Percentiles rank a stretch among this genome's conserved stretches.
Evolutionary conservation across 164 flowering plant genomes (phyloP).

Genomic region (Chimonanthus praecox): DNA sequence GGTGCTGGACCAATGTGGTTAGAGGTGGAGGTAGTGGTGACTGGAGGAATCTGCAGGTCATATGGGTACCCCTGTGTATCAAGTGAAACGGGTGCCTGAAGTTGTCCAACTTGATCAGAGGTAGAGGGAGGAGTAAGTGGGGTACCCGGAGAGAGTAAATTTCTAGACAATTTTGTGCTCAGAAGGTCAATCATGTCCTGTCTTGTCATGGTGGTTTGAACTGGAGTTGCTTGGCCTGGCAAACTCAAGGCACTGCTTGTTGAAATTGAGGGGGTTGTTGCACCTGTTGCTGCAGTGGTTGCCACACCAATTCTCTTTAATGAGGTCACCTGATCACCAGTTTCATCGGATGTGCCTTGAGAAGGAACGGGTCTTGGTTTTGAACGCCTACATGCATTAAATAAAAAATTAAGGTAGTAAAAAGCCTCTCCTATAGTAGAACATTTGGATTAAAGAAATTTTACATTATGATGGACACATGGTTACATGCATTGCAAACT

Average conservation of each 20-base stretch:
- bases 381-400: slow-evolving; percentile 52
- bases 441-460: too few relatives aligned
- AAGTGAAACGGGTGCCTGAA: too few relatives aligned
- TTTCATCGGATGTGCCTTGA: slow-evolving; percentile 19
- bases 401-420: not conserved
- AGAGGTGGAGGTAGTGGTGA: too few relatives aligned
- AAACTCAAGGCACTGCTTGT: slow-evolving; percentile 48
- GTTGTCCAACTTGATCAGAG: slow-evolving; percentile 17
- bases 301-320: too few relatives aligned
- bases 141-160: slow-evolving; percentile 33
- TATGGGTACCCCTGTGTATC: too few relatives aligned
- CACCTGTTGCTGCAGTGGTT: slow-evolving; percentile 10
- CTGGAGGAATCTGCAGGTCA: too few relatives aligned
- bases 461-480: too few relatives aligned
- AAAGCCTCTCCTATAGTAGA: too few relatives aligned
- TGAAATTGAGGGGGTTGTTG: slow-evolving; percentile 14
- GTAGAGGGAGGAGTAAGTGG: slow-evolving; percentile 21
- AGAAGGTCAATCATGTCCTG: slow-evolving; percentile 82
- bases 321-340: not conserved
- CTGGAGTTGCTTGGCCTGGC: slow-evolving; percentile 50
- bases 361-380: slow-evolving; percentile 31
- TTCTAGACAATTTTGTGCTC: slow-evolving; percentile 63
- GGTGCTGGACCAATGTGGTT: too few relatives aligned
- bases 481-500: too few relatives aligned
- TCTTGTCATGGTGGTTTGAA: slow-evolving; percentile 45